phyloP scores from a whole-genome alignment of 345 rosid species.

The Alliaria petiolata region DNA sequence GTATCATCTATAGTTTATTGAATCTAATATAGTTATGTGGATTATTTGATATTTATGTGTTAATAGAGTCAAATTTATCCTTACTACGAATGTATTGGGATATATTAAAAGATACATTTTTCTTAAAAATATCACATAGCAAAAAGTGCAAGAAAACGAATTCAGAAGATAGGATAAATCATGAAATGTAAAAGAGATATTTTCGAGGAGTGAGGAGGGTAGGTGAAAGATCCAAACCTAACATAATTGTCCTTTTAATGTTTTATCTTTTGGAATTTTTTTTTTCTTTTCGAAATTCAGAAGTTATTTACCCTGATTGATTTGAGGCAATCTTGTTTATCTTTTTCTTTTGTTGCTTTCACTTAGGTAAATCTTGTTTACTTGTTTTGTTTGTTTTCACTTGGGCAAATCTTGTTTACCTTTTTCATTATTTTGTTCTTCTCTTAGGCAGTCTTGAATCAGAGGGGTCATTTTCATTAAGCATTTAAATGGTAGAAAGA shows the following conservation, averaged over 20 bases:
- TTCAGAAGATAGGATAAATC: conserved; percentile 10
- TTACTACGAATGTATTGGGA: background rate
- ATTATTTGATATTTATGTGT: too few species aligned
- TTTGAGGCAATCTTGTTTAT: background rate
- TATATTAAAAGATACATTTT: background rate
- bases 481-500: background rate
- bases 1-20: too few species aligned
- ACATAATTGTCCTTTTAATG: conserved; percentile 27
- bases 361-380: background rate
- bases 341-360: background rate
- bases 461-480: background rate
- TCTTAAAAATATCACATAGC: background rate
- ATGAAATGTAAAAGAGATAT: conserved; percentile 12
- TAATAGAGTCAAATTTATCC: background rate
- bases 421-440: background rate
- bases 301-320: background rate
- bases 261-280: background rate
- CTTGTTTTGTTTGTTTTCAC: background rate
- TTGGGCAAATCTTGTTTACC: background rate
- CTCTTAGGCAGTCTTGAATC: background rate
- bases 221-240: conserved; percentile 24
- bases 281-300: background rate
- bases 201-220: background rate
- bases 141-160: background rate
- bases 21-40: too few species aligned